Evolutionary conservation across 139 green algal genomes (phyloP), one percentile per base, ranked within the genome.

Genomic region (Chlamydomonas sp.): DNA sequence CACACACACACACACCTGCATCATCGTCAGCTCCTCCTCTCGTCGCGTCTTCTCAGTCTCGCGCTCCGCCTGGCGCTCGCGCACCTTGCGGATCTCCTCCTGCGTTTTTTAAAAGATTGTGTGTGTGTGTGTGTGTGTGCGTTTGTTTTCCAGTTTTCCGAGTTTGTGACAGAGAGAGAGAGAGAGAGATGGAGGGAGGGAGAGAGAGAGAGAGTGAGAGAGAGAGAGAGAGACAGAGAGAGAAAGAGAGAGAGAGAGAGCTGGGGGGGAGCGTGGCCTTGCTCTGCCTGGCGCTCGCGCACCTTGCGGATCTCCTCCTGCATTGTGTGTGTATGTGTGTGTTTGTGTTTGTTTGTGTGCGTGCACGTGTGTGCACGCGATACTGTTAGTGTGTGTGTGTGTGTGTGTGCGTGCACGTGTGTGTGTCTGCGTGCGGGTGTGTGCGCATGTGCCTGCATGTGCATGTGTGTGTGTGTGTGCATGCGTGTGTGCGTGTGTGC

Each of bases 51-150:
- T 86, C 79, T 96, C 90, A 30, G 71, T 72, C 75, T 96, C 89
- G 1, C 87, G 70, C 67, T 97, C 88, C 69, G 90, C 87, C 31
- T 90, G 79, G 5, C 89, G 81, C 81, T 90, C 87, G 76, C 94
- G 90, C 57, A 98, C 89, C 76, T 96, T 94, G 60, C 95, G 87
- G 49, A 97, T 93, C 82, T 97, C 92, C 6, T 81, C 72, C 76
- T 82, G 26, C 16, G 34, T 20, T n/a, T n/a, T n/a, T n/a, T n/a
- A n/a, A n/a, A n/a, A n/a, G n/a, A n/a, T n/a, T n/a, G n/a, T n/a
- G n/a, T n/a, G n/a, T n/a, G n/a, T n/a, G n/a, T 54, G 20, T 65
- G 16, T 65, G 20, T 65, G 57, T 65, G 57, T 35, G 43, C 43
- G 20, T 54, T 54, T 54, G 43, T 54, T 54, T 54, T 54, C 20